Percentiles rank a stretch among this genome's conserved stretches.
phyloP scores from a whole-genome alignment of 176 grass and related monocot species.

The Oryza rufipogon region DNA sequence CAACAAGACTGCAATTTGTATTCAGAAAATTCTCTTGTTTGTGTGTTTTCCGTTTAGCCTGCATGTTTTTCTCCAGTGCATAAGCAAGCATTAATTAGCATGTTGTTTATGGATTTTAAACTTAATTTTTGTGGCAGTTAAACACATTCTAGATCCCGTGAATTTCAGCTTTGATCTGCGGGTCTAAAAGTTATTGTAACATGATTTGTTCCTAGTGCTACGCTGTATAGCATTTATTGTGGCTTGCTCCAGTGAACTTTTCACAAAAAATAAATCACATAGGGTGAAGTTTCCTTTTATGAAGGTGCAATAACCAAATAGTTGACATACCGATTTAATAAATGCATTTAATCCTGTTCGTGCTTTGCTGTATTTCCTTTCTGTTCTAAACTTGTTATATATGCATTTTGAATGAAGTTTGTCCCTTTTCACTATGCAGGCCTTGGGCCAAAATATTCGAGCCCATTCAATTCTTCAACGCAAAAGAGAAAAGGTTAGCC shows the following conservation, averaged over 20 bases:
- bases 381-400: conserved; percentile 15
- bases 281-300: not conserved
- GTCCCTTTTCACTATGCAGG: conserved; percentile 55
- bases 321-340: not conserved
- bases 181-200: not conserved
- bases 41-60: not conserved
- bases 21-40: not conserved
- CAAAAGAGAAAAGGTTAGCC: conserved; percentile 76
- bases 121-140: conserved; percentile 9
- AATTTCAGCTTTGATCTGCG: not conserved
- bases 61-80: not conserved
- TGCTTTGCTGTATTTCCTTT: conserved; percentile 10
- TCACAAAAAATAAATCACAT: not conserved
- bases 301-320: conserved; percentile 5
- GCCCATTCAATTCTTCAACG: conserved; percentile 72
- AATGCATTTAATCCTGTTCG: conserved; percentile 13
- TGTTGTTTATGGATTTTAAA: conserved; percentile 14
- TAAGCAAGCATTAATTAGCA: conserved; percentile 23
- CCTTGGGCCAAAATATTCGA: conserved; percentile 71
- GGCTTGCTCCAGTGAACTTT: not conserved
- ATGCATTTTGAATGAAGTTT: conserved; percentile 18
- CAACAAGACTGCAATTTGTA: not conserved
- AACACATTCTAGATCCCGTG: not conserved
- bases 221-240: not conserved
- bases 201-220: conserved; percentile 24